Evolutionary conservation across 2,329 filamentous ascomycete genomes (phyloP), one percentile per base, ranked within the genome.

Genomic region (Xylaria sp.): DNA sequence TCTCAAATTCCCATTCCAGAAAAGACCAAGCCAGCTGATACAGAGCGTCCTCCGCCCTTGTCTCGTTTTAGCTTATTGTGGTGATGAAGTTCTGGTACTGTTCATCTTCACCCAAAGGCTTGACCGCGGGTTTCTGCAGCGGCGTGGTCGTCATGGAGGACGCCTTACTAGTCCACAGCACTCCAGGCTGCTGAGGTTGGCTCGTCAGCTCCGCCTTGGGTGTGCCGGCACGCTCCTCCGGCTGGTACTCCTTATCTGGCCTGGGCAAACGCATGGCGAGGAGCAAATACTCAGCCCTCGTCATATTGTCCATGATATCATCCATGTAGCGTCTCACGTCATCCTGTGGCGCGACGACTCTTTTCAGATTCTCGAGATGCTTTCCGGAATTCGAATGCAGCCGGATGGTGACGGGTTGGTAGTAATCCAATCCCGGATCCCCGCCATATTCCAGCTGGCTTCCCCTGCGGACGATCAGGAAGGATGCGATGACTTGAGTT

Each of bases 401-500:
- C 17, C 84, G 79, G 48, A 89, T 80, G 0, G 81, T 88, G 22
- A 92, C 80, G 1, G 90, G 89, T 62, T 92, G 88, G 67, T 91
- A 93, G 71, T 89, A 91, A 64, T 91, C 86, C 11, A 87, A 72
- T 7, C 77, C 73, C 1, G 82, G 83, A 57, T 88, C 82, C n/a
- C 82, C 83, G 51, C 81, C 79, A 53, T 85, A 84, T 62, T 88
- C 85, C 1, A 84, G 82, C n/a, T 76, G 78, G 62, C 85, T 87
- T 24, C 86, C 89, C 69, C 87, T 88, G 44, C 88, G 85, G 5
- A 90, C 88, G 54, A 92, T 85, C 9, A 94, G 76, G 66, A 93
- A 94, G 1, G 89, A 92, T 2, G 87, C 87, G 40, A 91, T 80
- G 1, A 90, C 81, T 52, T 86, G 80, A 46, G 84, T 82, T 2